A percentile compares a stretch with the other conserved stretches of the same genome.
Evolutionary conservation across 345 rosid species (phyloP).

Genomic region (Trapa bicornis): DNA sequence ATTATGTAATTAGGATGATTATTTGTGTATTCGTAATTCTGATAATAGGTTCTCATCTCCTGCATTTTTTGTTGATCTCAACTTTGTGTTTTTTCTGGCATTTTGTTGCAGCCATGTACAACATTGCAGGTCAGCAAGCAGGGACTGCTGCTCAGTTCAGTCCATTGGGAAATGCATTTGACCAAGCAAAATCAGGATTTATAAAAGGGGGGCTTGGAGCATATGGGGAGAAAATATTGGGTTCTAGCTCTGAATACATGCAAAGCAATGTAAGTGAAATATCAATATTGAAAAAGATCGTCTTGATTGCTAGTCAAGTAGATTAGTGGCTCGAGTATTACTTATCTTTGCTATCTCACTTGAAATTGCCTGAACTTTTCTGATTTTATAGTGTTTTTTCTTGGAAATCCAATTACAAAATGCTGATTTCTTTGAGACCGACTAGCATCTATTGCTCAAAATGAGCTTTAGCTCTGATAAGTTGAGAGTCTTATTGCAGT

Average conservation of each 20-base stretch:
- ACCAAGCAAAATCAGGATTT: conserved; percentile 89
- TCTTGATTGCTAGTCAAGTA: background rate
- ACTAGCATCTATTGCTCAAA: background rate
- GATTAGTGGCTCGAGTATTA: background rate
- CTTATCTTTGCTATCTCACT: background rate
- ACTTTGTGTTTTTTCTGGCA: too few relatives aligned
- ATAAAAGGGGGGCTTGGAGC: conserved; percentile 86
- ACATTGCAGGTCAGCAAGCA: conserved; percentile 50
- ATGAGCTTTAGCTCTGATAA: background rate
- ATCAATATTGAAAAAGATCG: background rate
- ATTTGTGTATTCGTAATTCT: background rate
- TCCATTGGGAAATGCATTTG: conserved; percentile 84
- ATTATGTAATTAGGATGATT: background rate
- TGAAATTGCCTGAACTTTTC: background rate
- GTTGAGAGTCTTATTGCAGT: background rate
- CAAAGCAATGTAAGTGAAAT: conserved; percentile 85
- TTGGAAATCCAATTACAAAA: background rate
- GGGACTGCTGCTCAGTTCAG: conserved; percentile 63
- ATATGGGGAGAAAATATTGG: conserved; percentile 79
- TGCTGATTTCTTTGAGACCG: background rate
- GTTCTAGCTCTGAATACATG: conserved; percentile 92
- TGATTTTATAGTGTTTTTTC: background rate
- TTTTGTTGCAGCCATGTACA: conserved; percentile 36
- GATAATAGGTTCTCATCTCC: background rate
- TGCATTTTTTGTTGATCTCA: background rate